Evolutionary conservation across 768 basidiomycete species (phyloP).

Genomic region (Lenzites betulinus): DNA sequence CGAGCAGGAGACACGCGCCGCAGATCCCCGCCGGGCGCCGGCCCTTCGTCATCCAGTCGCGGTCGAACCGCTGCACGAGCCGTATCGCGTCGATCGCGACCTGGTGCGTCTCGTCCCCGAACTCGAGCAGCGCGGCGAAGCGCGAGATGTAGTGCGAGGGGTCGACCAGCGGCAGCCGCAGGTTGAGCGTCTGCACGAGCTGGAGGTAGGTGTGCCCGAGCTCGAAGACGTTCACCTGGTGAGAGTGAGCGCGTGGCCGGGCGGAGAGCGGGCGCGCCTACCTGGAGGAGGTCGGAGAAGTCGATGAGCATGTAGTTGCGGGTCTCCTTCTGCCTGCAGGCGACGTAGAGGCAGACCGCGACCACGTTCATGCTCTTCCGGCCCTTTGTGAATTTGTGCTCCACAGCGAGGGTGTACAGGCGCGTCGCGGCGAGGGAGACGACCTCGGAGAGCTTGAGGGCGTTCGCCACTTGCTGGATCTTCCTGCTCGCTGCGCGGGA

Average conservation of each 20-base stretch:
- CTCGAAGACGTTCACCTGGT: slow-evolving; percentile 94
- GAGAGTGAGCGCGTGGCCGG: neutral
- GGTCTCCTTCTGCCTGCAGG: slow-evolving; percentile 89
- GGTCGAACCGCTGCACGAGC: slow-evolving; percentile 89
- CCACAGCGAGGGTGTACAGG: slow-evolving; percentile 90
- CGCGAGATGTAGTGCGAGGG: slow-evolving; percentile 96
- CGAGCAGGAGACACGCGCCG: slow-evolving; percentile 91
- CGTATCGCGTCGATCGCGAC: slow-evolving; percentile 94
- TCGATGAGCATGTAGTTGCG: slow-evolving; percentile 97
- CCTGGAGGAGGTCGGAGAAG: slow-evolving; percentile 95
- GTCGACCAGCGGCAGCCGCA: slow-evolving; percentile 87
- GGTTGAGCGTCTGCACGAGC: slow-evolving; percentile 83
- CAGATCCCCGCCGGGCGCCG: slow-evolving; percentile 97
- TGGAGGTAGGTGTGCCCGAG: slow-evolving; percentile 96
- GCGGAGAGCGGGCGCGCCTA: slow-evolving; percentile 30
- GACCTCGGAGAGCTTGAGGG: slow-evolving; percentile 75
- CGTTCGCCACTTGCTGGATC: slow-evolving; percentile 81
- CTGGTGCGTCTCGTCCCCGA: slow-evolving; percentile 89
- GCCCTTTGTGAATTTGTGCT: slow-evolving; percentile 93
- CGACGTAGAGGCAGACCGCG: slow-evolving; percentile 93
- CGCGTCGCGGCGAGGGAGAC: slow-evolving; percentile 82
- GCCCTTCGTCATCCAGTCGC: slow-evolving; percentile 97
- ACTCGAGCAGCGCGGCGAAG: slow-evolving; percentile 92
- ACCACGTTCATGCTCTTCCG: slow-evolving; percentile 91
- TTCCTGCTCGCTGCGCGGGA: slow-evolving; percentile 69